These are phyloP conservation scores for Diplodia corticola DNA, from an alignment of 2,329 filamentous ascomycete species.

Conservation along the genomic window DNA sequence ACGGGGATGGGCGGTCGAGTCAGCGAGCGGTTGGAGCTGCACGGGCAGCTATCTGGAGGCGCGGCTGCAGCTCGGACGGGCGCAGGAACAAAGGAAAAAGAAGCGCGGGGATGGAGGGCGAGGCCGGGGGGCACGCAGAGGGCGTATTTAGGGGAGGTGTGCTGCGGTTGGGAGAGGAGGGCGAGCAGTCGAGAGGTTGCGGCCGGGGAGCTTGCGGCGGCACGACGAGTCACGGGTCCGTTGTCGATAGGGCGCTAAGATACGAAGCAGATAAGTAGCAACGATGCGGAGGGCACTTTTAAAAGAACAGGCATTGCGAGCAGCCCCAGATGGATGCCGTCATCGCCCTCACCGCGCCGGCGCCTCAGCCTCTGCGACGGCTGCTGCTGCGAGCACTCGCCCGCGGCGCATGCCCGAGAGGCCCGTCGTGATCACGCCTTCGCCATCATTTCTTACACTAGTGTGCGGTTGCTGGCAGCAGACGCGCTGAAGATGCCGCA, in stretches of 20 bases:
- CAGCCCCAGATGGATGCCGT: slow-evolving; percentile 5
- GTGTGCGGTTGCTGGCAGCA: slow-evolving; percentile 6
- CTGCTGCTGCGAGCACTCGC: neutral
- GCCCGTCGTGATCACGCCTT: slow-evolving; percentile 20
- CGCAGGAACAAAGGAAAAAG: slow-evolving; percentile 22
- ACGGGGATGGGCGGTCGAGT: slow-evolving; percentile 17
- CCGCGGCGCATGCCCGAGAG: slow-evolving; percentile 18
- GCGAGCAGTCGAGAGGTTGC: slow-evolving; percentile 12
- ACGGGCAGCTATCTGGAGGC: slow-evolving; percentile 2
- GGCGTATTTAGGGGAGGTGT: slow-evolving; percentile 13
- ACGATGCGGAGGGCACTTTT: slow-evolving; percentile 1
- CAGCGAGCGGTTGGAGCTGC: slow-evolving; percentile 18
- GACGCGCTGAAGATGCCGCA: slow-evolving; percentile 15
- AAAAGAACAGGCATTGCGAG: slow-evolving; percentile 13
- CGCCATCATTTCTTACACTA: slow-evolving; percentile 18
- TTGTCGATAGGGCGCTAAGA: slow-evolving; percentile 1
- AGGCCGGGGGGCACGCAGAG: neutral
- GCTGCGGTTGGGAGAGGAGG: slow-evolving; percentile 10
- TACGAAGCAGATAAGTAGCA: slow-evolving; percentile 4
- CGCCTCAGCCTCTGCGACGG: slow-evolving; percentile 6
- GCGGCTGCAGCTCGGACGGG: slow-evolving; percentile 6
- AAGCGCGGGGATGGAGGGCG: neutral
- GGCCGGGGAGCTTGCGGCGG: neutral
- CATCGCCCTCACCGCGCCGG: neutral
- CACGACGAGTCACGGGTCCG: slow-evolving; percentile 5